Evolutionary conservation across 805 yeast species (phyloP).

Genomic region (Candida bentonensis): DNA sequence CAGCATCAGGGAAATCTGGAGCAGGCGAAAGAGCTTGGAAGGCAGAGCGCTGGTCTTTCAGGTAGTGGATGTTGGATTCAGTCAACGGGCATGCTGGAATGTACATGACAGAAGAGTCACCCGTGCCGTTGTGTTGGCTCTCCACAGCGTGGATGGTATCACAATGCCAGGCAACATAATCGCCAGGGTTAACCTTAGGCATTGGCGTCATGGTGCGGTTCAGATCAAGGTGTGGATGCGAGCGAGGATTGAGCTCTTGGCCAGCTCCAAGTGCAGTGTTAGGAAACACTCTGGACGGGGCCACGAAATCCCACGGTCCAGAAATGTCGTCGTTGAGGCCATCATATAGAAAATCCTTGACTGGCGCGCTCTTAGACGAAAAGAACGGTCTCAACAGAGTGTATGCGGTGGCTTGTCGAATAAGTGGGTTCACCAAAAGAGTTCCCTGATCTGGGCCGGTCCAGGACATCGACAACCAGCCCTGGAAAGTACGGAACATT

Average conservation of each 20-base stretch:
- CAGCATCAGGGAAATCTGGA: constrained; percentile 16
- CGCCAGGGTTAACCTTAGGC: constrained; percentile 30
- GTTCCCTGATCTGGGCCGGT: constrained; percentile 28
- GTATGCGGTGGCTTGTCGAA: constrained; percentile 27
- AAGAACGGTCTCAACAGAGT: constrained; percentile 29
- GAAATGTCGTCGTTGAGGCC: constrained; percentile 1
- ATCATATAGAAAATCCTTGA: constrained; percentile 3
- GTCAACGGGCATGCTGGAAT: constrained; percentile 25
- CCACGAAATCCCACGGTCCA: constrained; percentile 16
- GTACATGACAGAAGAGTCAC: constrained; percentile 28
- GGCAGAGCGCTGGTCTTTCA: constrained; percentile 10
- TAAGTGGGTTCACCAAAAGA: constrained; percentile 24
- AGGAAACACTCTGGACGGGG: constrained; percentile 25
- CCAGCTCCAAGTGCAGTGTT: constrained; percentile 27
- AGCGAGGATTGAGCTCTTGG: constrained; percentile 19
- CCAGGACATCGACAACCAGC: constrained; percentile 29
- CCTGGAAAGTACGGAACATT: constrained; percentile 30
- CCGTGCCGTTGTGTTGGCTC: constrained; percentile 20
- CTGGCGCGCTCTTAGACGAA: constrained; percentile 14
- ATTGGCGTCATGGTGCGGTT: constrained; percentile 21
- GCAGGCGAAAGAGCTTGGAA: constrained; percentile 11
- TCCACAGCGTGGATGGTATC: constrained; percentile 31
- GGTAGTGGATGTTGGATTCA: constrained; percentile 9
- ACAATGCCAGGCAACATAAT: constrained; percentile 31
- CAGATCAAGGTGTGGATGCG: constrained; percentile 26